Base-by-base conservation (phyloP, 345 rosid genomes). In the Populus euphratica region DNA sequence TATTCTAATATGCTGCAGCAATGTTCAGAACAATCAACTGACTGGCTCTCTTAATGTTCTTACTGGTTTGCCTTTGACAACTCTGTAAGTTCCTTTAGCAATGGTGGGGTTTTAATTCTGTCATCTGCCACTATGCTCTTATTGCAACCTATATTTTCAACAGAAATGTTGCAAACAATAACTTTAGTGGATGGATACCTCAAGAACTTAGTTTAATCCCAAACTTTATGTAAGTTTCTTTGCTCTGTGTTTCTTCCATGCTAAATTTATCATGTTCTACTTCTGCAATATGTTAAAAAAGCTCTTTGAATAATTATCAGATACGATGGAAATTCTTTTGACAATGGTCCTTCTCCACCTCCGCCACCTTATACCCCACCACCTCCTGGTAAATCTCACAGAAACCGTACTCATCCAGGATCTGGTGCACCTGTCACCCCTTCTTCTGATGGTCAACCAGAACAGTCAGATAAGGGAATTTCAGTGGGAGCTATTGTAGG, bases 121-220 rank as follows among this genome's bases (percentile, higher is more conserved):
- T 71, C 61, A 59, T 75, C 31, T 39, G 43, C 17, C 18, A 17
- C 20, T 62, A 13, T 71, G 68, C 64, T 75, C 84, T 86, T 50
- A 82, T 69, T 47, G 61, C 49, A 56, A 2, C 61, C 44, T 36
- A 17, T 62, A 38, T 79, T 83, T 61, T 81, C 79, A 33, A 81
- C 91, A 96, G 99, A 79, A 92, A 96, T 81, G 97, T 96, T 43
- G 98, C 99, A 35, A 89, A 92, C 81, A 96, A 96, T 79, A 79
- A 89, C 71, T 96, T 96, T 78, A 90, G 76, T 77, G 99, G 99
- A 75, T 91, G 96, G 93, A 91, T 96, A 83, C 97, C 98, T 52
- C 83, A 20, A 78, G 97, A 92, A 82, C 87, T 96, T 82, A 85
- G 64, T 79, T 90, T 93, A 65, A 77, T 92, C 76, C 85, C 75